Percentiles rank a stretch among this genome's conserved stretches.
These are phyloP conservation scores for Sordariomycetes sp. DNA, from an alignment of 2,329 filamentous ascomycete species.

Conservation along the genomic window DNA sequence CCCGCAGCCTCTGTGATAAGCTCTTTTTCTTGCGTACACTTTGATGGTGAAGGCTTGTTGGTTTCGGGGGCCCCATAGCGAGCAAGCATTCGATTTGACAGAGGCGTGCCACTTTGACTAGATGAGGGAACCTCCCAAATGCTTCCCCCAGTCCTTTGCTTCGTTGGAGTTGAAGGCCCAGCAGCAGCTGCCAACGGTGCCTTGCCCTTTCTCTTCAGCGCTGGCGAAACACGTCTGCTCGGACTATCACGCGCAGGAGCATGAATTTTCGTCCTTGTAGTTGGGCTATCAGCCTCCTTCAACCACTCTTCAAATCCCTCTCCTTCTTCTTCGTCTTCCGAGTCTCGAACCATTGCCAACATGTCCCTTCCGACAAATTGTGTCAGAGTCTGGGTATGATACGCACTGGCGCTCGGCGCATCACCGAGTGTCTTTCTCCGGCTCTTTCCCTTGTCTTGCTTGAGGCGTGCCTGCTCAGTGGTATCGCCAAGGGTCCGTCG, in stretches of 20 bases:
- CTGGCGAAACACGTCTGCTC: too few relatives aligned
- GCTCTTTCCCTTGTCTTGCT: conserved; percentile 1
- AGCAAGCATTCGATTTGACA: conserved; percentile 26
- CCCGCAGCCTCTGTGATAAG: conserved; percentile 10
- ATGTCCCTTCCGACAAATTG: conserved; percentile 22
- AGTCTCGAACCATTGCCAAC: conserved; percentile 21
- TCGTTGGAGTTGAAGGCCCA: neutral
- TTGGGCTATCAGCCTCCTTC: conserved; percentile 16
- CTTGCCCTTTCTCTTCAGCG: too few relatives aligned
- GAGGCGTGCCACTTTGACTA: conserved; percentile 23
- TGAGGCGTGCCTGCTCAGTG: neutral
- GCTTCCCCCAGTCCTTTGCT: too few relatives aligned
- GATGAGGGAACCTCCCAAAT: conserved; percentile 41
- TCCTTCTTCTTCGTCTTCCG: conserved; percentile 26
- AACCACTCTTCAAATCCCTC: conserved; percentile 24
- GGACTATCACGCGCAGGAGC: too few relatives aligned
- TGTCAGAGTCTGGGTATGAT: conserved; percentile 32
- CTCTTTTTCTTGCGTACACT: conserved; percentile 11
- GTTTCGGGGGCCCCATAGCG: conserved; percentile 24
- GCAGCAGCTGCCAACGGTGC: neutral
- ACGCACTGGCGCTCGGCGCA: conserved; percentile 16
- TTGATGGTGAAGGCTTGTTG: conserved; percentile 22
- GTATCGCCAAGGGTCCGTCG: conserved; percentile 9
- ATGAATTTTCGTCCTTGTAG: conserved; percentile 9
- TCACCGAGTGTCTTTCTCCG: conserved; percentile 23